Conservation (phyloP, 495 filamentous ascomycete genomes). For the Saxispiralis lemnorum region DNA sequence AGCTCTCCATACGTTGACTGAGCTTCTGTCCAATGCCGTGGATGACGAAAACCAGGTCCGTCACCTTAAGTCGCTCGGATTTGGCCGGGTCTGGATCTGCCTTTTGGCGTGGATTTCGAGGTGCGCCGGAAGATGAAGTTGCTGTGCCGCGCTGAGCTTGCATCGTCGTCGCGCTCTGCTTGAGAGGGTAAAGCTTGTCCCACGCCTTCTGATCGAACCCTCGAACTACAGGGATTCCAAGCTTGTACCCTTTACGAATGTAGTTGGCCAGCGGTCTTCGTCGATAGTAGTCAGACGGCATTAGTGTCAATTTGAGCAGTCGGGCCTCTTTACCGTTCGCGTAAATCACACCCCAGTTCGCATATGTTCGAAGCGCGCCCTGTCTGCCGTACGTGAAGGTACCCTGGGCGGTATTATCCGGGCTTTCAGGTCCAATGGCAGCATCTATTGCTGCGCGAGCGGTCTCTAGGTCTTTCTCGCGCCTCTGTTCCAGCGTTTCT, state of each 20-base stretch:
- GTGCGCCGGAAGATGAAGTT: conserved; percentile 12
- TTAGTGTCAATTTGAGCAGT: conserved; percentile 58
- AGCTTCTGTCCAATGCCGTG: conserved; percentile 95
- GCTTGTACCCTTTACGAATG: conserved; percentile 63
- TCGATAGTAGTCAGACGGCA: conserved; percentile 64
- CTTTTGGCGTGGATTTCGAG: conserved; percentile 19
- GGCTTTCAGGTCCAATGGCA: conserved; percentile 21
- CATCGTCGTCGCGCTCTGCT: conserved; percentile 30
- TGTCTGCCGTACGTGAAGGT: conserved; percentile 19
- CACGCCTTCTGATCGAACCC: conserved; percentile 66
- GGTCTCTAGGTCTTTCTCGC: conserved; percentile 18
- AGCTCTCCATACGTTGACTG: conserved; percentile 89
- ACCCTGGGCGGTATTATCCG: conserved; percentile 26
- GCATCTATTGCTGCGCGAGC: conserved; percentile 26
- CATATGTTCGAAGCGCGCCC: conserved; percentile 30
- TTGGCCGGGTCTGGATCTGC: conserved; percentile 28
- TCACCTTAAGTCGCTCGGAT: conserved; percentile 52
- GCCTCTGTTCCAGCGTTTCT: conserved; percentile 21
- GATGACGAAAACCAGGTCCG: conserved; percentile 74
- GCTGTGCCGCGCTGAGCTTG: conserved; percentile 33
- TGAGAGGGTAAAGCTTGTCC: conserved; percentile 54
- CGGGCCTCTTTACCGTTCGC: conserved; percentile 57
- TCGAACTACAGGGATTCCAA: conserved; percentile 73
- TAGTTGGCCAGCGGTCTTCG: conserved; percentile 55
- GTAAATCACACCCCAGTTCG: conserved; percentile 64